Evolutionary conservation across 179 eudicot genomes (phyloP), one percentile per base, ranked within the genome.

Genomic region (Spergularia azorica): DNA sequence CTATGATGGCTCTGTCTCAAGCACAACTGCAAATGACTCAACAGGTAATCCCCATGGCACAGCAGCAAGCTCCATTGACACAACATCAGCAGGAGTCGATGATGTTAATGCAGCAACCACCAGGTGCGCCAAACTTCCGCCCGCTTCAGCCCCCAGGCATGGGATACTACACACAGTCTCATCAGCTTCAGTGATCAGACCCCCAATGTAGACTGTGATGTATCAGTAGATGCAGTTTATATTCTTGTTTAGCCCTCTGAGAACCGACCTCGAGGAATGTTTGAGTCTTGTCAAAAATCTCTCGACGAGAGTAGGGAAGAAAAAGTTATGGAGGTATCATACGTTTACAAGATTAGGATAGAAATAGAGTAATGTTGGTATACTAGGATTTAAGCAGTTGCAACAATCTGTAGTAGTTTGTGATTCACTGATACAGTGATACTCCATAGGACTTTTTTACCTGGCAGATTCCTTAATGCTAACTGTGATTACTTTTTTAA

Each of bases 111-210:
- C 89, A 83, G 82, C 92, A 77, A 72, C 88, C 87, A 0, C 87
- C 84, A 6, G 83, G 57, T 2, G 85, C 92, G 7, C 91, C 96
- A 6, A 80, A 89, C 81, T 92, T 88, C 76, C 88, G 89, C 1
- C 83, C 91, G 14, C 76, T 85, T 63, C 96, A 85, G 82, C 86
- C 90, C 10, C 87, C 96, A 43, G 91, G 94, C 67, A 90, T 91
- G 92, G 78, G 86, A 78, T 93, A 86, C 78, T 93, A 79, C 75
- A 75, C 88, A 39, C 90, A 87, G 16, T 82, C 92, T 52, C 87
- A 91, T 79, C 89, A 87, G 32, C 79, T 83, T 70, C 92, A 86
- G 83, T 86, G 82, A 89, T 50, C 41, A 67, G 63, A 2, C 62
- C 32, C 54, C 57, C 48, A 58, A 38, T 55, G 20, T 59, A 17